Conservation (phyloP, 108 stramenopile genomes). For the Pseudonitzschia pungens region DNA sequence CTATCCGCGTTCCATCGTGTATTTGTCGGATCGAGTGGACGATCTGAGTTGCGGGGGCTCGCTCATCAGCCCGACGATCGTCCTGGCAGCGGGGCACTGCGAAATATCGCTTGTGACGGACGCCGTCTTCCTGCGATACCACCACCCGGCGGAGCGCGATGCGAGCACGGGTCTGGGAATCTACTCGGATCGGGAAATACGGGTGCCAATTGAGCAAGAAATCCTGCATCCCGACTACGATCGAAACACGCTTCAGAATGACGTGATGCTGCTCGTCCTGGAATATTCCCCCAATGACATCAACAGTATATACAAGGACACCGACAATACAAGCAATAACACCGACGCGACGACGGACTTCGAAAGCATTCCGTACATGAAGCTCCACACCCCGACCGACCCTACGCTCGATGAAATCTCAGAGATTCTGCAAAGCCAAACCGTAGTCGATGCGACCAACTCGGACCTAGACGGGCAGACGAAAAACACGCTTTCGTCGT, state of each 20-base stretch:
- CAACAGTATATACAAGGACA: too few species aligned
- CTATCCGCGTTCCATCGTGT: conserved; percentile 18
- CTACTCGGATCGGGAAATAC: conserved; percentile 6
- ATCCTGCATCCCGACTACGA: conserved; percentile 7
- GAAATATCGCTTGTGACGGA: conserved; percentile 1
- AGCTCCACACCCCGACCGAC: neutral
- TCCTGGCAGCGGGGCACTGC: conserved; percentile 59
- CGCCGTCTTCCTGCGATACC: conserved; percentile 3
- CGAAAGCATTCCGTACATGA: neutral
- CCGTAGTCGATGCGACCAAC: neutral
- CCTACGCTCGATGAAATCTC: neutral
- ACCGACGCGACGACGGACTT: neutral
- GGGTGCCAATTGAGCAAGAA: neutral
- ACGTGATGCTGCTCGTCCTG: conserved; percentile 5
- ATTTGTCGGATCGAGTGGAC: conserved; percentile 8
- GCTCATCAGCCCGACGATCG: conserved; percentile 51
- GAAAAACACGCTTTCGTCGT: too few species aligned
- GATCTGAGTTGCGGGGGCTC: conserved; percentile 43
- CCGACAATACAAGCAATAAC: too few species aligned
- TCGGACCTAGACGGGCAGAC: too few species aligned
- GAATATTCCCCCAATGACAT: conserved; percentile 8
- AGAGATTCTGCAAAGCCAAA: neutral
- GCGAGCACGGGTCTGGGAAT: neutral
- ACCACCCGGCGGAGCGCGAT: neutral
- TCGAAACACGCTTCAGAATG: neutral